These are phyloP conservation scores for Coemansia sp. DNA, from an alignment of 192 early-diverging fungal species.

Conservation along the genomic window DNA sequence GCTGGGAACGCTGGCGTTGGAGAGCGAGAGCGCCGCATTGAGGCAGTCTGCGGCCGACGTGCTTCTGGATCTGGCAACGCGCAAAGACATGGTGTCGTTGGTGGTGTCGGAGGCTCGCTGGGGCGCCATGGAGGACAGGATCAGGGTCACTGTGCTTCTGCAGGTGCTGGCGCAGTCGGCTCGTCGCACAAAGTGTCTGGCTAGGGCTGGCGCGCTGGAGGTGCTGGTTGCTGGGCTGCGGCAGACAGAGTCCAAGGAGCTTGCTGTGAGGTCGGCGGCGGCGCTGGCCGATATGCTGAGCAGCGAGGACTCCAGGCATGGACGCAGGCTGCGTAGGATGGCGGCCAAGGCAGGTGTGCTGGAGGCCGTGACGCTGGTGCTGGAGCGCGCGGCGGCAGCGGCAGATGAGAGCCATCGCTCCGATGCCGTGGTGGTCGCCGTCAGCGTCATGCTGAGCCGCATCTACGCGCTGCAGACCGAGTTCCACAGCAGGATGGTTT, in stretches of 20 bases:
- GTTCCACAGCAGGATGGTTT: constrained; percentile 29
- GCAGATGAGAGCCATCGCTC: neutral
- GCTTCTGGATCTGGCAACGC: constrained; percentile 27
- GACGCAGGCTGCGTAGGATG: constrained; percentile 8
- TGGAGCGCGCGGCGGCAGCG: constrained; percentile 5
- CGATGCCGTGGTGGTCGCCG: constrained; percentile 10
- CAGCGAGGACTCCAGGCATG: constrained; percentile 6
- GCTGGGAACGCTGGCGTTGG: constrained; percentile 20
- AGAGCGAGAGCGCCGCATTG: neutral
- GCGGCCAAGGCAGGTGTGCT: constrained; percentile 26
- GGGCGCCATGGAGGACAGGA: neutral
- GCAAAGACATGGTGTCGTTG: constrained; percentile 14
- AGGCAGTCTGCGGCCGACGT: constrained; percentile 28
- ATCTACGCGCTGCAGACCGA: constrained; percentile 26
- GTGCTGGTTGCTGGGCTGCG: constrained; percentile 25
- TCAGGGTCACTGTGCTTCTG: constrained; percentile 17
- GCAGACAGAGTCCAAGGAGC: constrained; percentile 12
- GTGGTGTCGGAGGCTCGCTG: constrained; percentile 10
- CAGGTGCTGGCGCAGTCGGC: constrained; percentile 23
- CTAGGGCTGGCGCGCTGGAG: constrained; percentile 14
- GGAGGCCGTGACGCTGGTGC: constrained; percentile 8
- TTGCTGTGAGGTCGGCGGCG: constrained; percentile 15
- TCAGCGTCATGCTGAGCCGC: constrained; percentile 19
- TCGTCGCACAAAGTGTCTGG: constrained; percentile 8
- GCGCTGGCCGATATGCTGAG: constrained; percentile 24